Evolutionary conservation across 192 early-diverging fungal species (phyloP), one percentile per base, ranked within the genome.

Genomic region (Oehlia diaphana): DNA sequence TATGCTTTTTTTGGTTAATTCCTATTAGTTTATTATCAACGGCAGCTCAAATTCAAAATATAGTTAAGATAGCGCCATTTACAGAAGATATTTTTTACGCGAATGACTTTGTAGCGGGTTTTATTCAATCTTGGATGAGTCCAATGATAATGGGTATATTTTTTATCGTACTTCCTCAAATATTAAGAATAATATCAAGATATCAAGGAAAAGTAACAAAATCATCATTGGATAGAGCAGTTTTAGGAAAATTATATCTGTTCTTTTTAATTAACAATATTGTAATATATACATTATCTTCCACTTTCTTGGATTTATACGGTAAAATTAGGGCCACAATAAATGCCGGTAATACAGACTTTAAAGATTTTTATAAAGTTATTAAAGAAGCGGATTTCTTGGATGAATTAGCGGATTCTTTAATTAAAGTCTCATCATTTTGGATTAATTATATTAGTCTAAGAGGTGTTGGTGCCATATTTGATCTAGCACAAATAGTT

Each of bases 371-470:
- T 71, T 85, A 78, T 68, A 77, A 80, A 39, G 70, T 82, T 42
- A 35, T 85, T 28, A 28, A 67, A n/a, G 62, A 77, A 0, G 65
- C 79, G 31, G 79, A 90, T 28, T 77, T 84, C 6, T 77, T 88
- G 64, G 81, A 86, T 14, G 76, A 79, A 33, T 23, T 86, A 14
- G 84, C 85, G 2, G 26, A 83, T 64, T 81, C 76, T 1, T 76
- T 90, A 21, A 63, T 83, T 64, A 83, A 85, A 72, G 84, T 90
- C 53, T 89, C 89, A 8, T 82, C 89, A 74, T 94, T 92, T 81
- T 94, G 93, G 93, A 90, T 92, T 0, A 90, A 89, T n/a, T 94
- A 93, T 76, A 88, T 93, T 21, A 90, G 92, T 49, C 85, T 93
- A 61, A 84, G 87, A 68, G 88, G 90, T 33, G 81, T 93, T 71